Evolutionary conservation across 176 grass and related monocot genomes (phyloP).

Genomic region (Dendrocalamus sinicus): DNA sequence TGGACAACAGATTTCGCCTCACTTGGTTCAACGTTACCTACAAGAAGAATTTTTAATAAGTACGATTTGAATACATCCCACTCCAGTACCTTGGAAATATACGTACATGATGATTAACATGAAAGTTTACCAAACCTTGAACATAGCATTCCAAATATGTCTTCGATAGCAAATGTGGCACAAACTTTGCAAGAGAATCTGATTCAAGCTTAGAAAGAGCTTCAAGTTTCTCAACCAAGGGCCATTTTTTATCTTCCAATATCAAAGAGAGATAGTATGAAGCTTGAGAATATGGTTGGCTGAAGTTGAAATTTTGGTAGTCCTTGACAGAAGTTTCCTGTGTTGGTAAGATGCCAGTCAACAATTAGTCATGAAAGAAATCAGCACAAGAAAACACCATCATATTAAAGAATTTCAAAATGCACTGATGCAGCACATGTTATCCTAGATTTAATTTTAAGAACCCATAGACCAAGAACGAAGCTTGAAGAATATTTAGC

Average conservation of each 20-base stretch:
- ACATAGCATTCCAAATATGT: constrained; percentile 86
- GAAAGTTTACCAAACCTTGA: constrained; percentile 57
- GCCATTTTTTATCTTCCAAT: constrained; percentile 73
- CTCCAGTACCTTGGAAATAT: constrained; percentile 18
- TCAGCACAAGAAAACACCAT: not conserved
- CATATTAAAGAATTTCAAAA: constrained; percentile 24
- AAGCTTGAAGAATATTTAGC: constrained; percentile 31
- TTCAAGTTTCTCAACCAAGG: constrained; percentile 68
- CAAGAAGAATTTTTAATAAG: constrained; percentile 29
- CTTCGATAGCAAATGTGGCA: constrained; percentile 63
- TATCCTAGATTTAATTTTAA: not conserved
- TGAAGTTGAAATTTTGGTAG: constrained; percentile 87
- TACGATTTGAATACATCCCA: constrained; percentile 10
- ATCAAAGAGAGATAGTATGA: constrained; percentile 71
- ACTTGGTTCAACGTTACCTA: constrained; percentile 84
- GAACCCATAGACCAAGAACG: not conserved
- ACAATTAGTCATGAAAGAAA: constrained; percentile 28
- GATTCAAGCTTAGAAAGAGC: constrained; percentile 72
- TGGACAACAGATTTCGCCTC: constrained; percentile 74
- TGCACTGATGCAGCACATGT: not conserved
- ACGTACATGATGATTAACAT: constrained; percentile 10
- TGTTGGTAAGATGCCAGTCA: constrained; percentile 35
- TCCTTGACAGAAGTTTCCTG: constrained; percentile 85
- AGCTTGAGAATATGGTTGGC: constrained; percentile 70
- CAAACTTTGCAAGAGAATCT: constrained; percentile 64